Conservation (phyloP, 2,329 filamentous ascomycete species). For the Cordyceps fumosorosea region DNA sequence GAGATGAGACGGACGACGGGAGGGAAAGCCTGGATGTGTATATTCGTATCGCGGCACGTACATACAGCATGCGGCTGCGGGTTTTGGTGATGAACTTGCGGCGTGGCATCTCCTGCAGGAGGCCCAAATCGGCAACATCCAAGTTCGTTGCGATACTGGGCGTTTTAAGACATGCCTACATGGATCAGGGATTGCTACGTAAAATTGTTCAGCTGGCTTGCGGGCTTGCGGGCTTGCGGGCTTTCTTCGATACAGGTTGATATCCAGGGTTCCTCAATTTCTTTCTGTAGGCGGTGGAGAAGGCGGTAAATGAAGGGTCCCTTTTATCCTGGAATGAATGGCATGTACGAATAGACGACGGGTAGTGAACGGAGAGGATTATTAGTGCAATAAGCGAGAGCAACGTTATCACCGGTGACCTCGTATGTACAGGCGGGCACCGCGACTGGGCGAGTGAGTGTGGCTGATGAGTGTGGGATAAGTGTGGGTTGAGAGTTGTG, state of each 20-base stretch:
- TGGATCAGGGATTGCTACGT: slow-evolving; percentile 1
- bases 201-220: neutral
- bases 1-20: neutral
- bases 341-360: neutral
- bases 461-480: too few species aligned
- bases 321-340: neutral
- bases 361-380: too few species aligned
- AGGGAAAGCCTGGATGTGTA: neutral
- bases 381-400: neutral
- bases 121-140: neutral
- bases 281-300: neutral
- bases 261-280: neutral
- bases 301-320: neutral
- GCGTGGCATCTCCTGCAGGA: neutral
- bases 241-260: neutral
- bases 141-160: neutral
- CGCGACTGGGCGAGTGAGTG: too few species aligned
- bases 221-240: neutral
- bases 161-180: neutral
- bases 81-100: too few species aligned
- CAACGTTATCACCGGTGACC: neutral
- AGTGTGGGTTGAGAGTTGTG: too few species aligned
- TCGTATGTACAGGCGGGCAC: too few species aligned
- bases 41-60: neutral
- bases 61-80: too few species aligned